Evolutionary conservation across 2,329 filamentous ascomycete species (phyloP), one percentile per base, ranked within the genome.

Genomic region (Diaporthe sp.): DNA sequence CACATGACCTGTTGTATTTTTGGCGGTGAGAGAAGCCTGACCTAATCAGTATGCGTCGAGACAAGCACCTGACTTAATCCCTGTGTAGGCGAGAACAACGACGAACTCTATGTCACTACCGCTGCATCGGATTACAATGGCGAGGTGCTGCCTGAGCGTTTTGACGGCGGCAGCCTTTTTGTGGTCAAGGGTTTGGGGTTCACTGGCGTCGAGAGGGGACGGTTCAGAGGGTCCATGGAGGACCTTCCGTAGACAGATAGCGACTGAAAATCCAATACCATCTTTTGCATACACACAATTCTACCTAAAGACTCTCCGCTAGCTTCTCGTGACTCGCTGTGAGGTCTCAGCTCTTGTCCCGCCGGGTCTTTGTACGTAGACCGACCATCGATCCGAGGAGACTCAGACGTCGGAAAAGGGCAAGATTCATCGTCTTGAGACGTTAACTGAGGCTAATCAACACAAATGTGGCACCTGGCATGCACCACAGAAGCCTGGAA

Each of bases 121-220:
- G 55, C 55, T 58, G 55, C 55, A n/a, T 58, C 55, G 7, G 55
- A 58, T n/a, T 58, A 58, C 19, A 58, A 58, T 17, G 55, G 55
- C 12, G 55, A 58, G 31, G 22, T 58, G 12, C 55, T 58, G 19
- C 55, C 55, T 58, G 55, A 58, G 2, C 55, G 55, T 7, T 58
- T 22, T 6, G 28, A 58, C 2, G 55, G 55, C 19, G 55, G 55
- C 31, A 58, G 55, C 19, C 55, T 58, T 8, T 58, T 58, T 4
- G 55, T 37, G 55, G 55, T 58, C 19, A 58, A 58, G 6, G 55
- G 55, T 37, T 17, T 58, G 31, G 55, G 17, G 8, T 58, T 58
- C 31, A 58, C 55, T 58, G 55, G 55, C 4, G 31, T 58, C 22
- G 55, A 58, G 19, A 34, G 55, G 31, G 55, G 55, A 22, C 31